These are phyloP conservation scores for Boletus reticulatus DNA, from an alignment of 768 basidiomycete species.

Conservation along the genomic window DNA sequence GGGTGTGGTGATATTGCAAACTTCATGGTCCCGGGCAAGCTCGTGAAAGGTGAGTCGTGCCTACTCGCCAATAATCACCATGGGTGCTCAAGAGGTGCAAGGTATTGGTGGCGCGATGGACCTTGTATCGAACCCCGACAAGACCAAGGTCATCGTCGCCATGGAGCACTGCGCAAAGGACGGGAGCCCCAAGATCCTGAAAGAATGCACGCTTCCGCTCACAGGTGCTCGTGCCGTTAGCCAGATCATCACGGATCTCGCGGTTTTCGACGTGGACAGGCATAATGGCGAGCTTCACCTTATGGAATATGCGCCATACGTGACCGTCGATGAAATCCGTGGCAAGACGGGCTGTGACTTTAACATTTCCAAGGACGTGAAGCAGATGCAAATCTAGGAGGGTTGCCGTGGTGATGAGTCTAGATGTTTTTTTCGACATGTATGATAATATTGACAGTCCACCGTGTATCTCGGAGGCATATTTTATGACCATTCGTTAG, in stretches of 20 bases:
- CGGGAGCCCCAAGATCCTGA: conserved; percentile 82
- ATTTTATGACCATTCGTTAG: not conserved
- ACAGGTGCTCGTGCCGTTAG: conserved; percentile 86
- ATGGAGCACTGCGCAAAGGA: conserved; percentile 90
- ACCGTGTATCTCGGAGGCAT: not conserved
- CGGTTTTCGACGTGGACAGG: conserved; percentile 85
- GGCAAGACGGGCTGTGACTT: conserved; percentile 83
- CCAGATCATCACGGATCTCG: conserved; percentile 87
- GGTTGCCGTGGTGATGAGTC: conserved; percentile 6
- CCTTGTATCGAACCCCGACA: conserved; percentile 90
- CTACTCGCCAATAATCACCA: conserved; percentile 1
- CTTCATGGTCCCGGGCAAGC: conserved; percentile 96
- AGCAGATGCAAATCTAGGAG: conserved; percentile 38
- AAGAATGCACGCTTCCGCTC: conserved; percentile 75
- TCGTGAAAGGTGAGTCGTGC: conserved; percentile 60
- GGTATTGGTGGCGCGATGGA: conserved; percentile 96
- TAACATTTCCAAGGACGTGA: conserved; percentile 50
- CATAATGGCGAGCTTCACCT: conserved; percentile 63
- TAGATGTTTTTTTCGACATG: not conserved
- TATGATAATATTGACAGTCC: not conserved
- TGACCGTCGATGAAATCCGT: conserved; percentile 75
- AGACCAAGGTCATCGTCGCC: conserved; percentile 84
- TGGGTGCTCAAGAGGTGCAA: conserved; percentile 39
- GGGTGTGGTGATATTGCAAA: conserved; percentile 90
- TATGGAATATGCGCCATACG: conserved; percentile 75